phyloP scores from a whole-genome alignment of 2,329 filamentous ascomycete species.

The Lachnellula cervina region DNA sequence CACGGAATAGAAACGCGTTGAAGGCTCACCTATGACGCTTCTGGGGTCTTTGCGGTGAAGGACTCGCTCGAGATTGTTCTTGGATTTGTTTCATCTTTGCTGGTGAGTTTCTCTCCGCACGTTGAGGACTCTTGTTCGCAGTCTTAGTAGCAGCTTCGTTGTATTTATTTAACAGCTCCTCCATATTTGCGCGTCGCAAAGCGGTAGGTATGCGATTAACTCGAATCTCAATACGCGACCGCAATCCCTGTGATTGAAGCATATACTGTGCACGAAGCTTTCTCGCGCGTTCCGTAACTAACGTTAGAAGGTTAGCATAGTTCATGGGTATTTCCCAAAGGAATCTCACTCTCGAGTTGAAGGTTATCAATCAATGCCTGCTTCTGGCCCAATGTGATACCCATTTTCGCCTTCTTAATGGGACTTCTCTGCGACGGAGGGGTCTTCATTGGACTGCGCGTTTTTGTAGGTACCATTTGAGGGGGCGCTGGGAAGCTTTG shows the following conservation, averaged over 20 bases:
- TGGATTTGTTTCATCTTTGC: conserved; percentile 23
- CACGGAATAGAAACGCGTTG: conserved; percentile 9
- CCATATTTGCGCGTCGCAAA: conserved; percentile 75
- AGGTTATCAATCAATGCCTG: conserved; percentile 85
- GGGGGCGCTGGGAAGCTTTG: conserved; percentile 26
- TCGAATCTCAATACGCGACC: conserved; percentile 84
- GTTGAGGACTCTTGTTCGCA: conserved; percentile 10
- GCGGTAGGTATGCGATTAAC: conserved; percentile 84
- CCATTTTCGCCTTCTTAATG: conserved; percentile 55
- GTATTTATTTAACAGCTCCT: conserved; percentile 54
- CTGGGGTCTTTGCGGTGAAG: conserved; percentile 31
- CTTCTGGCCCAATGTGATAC: conserved; percentile 68
- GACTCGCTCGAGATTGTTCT: conserved; percentile 21
- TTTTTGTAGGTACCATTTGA: conserved; percentile 33
- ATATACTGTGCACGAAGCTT: conserved; percentile 86
- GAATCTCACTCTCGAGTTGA: conserved; percentile 71
- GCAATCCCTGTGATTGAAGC: conserved; percentile 78
- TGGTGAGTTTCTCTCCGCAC: conserved; percentile 16
- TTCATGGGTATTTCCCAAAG: neutral
- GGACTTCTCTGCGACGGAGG: conserved; percentile 49
- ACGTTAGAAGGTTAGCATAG: conserved; percentile 12
- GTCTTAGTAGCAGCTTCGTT: conserved; percentile 14
- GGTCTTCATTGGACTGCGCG: conserved; percentile 31
- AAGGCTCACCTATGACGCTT: conserved; percentile 50
- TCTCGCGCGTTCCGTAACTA: conserved; percentile 82